Conservation (phyloP, 495 filamentous ascomycete species). For the Penicillium silybi region DNA sequence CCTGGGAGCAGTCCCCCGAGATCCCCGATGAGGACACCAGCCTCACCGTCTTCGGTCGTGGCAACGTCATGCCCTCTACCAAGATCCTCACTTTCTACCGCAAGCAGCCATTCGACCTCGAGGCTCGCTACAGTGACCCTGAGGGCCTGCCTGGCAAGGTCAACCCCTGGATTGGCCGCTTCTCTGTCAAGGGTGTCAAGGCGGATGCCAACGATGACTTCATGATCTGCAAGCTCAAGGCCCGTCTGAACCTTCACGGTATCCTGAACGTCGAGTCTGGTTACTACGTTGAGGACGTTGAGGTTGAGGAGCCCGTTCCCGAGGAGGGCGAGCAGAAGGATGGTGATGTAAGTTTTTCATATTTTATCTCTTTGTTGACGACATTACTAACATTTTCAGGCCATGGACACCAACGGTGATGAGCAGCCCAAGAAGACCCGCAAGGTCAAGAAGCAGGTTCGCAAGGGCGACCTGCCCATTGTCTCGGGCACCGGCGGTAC, state of each 20-base stretch:
- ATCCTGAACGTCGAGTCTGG: constrained; percentile 94
- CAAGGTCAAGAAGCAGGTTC: constrained; percentile 99
- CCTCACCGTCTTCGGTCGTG: constrained; percentile 95
- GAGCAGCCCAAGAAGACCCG: constrained; percentile 86
- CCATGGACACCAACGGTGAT: constrained; percentile 84
- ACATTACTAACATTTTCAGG: constrained; percentile 45
- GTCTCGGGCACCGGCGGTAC: constrained; percentile 75
- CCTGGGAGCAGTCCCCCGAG: constrained; percentile 97
- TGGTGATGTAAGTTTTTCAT: constrained; percentile 59
- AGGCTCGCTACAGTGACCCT: constrained; percentile 87
- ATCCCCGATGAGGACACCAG: constrained; percentile 98
- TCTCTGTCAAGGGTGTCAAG: constrained; percentile 89
- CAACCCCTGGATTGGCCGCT: constrained; percentile 91
- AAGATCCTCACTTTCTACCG: constrained; percentile 99
- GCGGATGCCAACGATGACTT: constrained; percentile 84
- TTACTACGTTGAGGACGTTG: constrained; percentile 97
- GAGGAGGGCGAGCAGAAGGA: constrained; percentile 62
- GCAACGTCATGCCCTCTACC: constrained; percentile 96
- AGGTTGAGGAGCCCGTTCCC: constrained; percentile 87
- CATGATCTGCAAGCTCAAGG: constrained; percentile 99
- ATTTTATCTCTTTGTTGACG: background rate
- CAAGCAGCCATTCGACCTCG: constrained; percentile 94
- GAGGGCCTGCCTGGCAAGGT: constrained; percentile 87
- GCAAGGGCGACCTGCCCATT: constrained; percentile 94
- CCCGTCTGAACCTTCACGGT: constrained; percentile 93